These are phyloP conservation scores for Mortierella sp. DNA, from an alignment of 371 early-diverging fungal genomes.

Conservation along the genomic window DNA sequence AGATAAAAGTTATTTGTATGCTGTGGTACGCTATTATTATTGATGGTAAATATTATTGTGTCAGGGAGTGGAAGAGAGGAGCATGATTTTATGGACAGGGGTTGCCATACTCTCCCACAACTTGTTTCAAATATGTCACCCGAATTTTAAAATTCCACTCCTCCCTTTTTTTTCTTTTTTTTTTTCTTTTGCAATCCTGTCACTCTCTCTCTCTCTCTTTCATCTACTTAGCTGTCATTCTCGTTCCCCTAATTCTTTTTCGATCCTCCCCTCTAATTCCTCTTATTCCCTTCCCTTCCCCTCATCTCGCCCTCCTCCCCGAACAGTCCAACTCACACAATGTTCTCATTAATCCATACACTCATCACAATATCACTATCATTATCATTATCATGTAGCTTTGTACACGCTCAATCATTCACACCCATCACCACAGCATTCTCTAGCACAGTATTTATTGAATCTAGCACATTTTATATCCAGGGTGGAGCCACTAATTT, in stretches of 20 bases:
- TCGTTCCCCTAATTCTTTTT: no score
- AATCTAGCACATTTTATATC: not conserved
- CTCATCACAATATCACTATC: not conserved
- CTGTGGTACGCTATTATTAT: not conserved
- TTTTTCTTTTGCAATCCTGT: not conserved
- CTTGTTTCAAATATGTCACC: conserved; percentile 3
- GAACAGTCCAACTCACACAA: not conserved
- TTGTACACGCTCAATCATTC: not conserved
- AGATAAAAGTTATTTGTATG: not conserved
- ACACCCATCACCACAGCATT: not conserved
- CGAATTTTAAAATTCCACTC: not conserved
- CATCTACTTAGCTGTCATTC: not conserved
- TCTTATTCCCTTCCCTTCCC: not conserved
- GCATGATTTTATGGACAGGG: not conserved
- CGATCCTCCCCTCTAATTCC: not conserved
- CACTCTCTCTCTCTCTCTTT: not conserved
- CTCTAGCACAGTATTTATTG: not conserved
- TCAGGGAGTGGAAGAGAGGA: no score
- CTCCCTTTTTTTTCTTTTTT: not conserved
- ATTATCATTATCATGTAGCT: no score
- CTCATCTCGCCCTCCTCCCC: not conserved
- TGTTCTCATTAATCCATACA: not conserved
- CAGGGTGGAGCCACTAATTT: not conserved
- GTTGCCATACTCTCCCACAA: not conserved
- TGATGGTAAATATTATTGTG: not conserved